phyloP scores from a whole-genome alignment of 2,329 filamentous ascomycete genomes.

The Cladorrhinum sp. region DNA sequence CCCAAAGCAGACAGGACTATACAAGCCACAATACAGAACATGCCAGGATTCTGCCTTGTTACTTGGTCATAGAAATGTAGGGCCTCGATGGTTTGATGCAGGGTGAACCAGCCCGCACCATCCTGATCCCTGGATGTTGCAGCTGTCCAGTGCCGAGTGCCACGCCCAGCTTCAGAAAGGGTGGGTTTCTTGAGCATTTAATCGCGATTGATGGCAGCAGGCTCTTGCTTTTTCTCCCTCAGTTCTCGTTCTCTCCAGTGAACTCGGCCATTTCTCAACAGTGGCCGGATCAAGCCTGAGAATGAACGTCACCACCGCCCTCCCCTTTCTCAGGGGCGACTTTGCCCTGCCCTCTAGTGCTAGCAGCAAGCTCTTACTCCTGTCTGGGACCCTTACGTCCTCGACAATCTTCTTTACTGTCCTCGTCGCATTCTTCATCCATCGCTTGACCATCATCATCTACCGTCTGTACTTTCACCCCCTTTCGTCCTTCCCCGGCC shows the following conservation, averaged over 20 bases:
- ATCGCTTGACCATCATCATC: constrained; percentile 1
- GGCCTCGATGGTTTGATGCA: too few species aligned
- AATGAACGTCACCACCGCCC: not conserved
- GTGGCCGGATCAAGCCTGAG: not conserved
- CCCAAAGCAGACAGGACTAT: too few species aligned
- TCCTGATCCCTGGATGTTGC: too few species aligned
- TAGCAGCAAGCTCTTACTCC: not conserved
- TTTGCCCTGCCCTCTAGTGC: not conserved
- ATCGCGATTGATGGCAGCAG: too few species aligned
- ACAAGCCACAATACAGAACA: too few species aligned
- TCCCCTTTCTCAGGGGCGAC: not conserved
- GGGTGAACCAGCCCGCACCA: too few species aligned
- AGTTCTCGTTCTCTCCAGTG: not conserved
- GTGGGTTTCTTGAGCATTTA: too few species aligned
- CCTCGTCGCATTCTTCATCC: not conserved
- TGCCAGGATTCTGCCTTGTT: too few species aligned
- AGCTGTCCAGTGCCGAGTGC: too few species aligned
- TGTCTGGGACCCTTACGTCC: not conserved
- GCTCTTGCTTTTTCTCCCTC: not conserved
- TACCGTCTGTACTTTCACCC: constrained; percentile 29
- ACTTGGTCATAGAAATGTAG: too few species aligned
- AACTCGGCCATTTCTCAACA: too few species aligned
- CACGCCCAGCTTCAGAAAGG: too few species aligned
- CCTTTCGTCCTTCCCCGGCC: constrained; percentile 28
- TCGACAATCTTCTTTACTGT: not conserved